Evolutionary conservation across 2,329 filamentous ascomycete species (phyloP).

Genomic region (Trichoderma koningiopsis): DNA sequence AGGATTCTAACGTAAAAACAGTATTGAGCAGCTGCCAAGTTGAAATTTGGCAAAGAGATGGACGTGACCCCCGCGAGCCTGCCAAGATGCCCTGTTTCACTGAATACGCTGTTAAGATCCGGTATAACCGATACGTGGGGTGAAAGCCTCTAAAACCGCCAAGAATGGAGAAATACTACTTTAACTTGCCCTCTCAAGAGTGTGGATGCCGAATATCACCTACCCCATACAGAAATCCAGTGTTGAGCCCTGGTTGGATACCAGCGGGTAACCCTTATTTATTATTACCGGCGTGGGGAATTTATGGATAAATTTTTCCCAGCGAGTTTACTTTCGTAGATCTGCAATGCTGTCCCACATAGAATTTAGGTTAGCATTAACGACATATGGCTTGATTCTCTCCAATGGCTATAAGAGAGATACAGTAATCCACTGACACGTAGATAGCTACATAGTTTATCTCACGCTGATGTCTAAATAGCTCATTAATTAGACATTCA

Average conservation of each 20-base stretch:
- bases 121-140: background rate
- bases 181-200: no score
- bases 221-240: background rate
- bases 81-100: background rate
- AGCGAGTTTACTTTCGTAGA: background rate
- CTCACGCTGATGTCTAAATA: background rate
- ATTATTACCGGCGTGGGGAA: no score
- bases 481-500: background rate
- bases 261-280: background rate
- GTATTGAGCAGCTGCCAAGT: background rate
- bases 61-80: no score
- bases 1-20: background rate
- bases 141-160: background rate
- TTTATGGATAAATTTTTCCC: background rate
- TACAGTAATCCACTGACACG: background rate
- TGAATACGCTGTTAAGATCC: background rate
- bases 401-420: background rate
- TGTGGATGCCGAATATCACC: background rate
- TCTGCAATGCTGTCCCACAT: background rate
- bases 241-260: background rate
- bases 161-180: background rate
- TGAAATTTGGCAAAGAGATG: background rate
- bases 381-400: no score
- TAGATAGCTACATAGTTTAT: background rate
- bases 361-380: background rate